Percentiles rank a stretch among this genome's conserved stretches.
phyloP scores from a whole-genome alignment of 108 stramenopile genomes.

The Skeletonema tropicum region DNA sequence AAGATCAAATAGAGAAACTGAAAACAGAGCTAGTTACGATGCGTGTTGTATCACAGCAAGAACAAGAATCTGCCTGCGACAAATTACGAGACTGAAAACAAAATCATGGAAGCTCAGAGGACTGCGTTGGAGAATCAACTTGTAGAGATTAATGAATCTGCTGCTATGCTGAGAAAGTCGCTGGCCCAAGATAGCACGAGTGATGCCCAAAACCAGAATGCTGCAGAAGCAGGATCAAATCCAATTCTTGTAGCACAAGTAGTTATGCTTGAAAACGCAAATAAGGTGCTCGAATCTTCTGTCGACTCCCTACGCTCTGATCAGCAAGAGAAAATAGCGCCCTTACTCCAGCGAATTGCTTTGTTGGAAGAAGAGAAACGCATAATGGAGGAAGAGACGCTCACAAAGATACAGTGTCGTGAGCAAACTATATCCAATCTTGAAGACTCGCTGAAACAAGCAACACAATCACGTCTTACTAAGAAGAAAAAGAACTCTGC shows the following conservation, averaged over 20 bases:
- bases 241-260: conserved; percentile 45
- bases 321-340: conserved; percentile 30
- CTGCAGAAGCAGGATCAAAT: conserved; percentile 13
- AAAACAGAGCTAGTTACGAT: conserved; percentile 31
- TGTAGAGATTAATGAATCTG: conserved; percentile 42
- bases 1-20: conserved; percentile 42
- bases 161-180: conserved; percentile 22
- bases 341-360: conserved; percentile 28
- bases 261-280: conserved; percentile 44
- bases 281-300: conserved; percentile 30
- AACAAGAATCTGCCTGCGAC: conserved; percentile 31
- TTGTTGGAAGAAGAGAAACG: conserved; percentile 42
- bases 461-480: not conserved
- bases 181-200: not conserved
- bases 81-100: conserved; percentile 27
- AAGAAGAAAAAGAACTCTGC: not conserved
- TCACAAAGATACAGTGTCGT: conserved; percentile 34
- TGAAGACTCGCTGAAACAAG: conserved; percentile 33
- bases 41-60: conserved; percentile 32
- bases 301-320: conserved; percentile 38
- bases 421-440: conserved; percentile 47
- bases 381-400: conserved; percentile 39
- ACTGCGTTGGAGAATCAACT: conserved; percentile 40
- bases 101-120: conserved; percentile 35
- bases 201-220: not conserved